Base-by-base conservation (phyloP, 306 rosid genomes). In the Psophocarpus tetragonolobus region DNA sequence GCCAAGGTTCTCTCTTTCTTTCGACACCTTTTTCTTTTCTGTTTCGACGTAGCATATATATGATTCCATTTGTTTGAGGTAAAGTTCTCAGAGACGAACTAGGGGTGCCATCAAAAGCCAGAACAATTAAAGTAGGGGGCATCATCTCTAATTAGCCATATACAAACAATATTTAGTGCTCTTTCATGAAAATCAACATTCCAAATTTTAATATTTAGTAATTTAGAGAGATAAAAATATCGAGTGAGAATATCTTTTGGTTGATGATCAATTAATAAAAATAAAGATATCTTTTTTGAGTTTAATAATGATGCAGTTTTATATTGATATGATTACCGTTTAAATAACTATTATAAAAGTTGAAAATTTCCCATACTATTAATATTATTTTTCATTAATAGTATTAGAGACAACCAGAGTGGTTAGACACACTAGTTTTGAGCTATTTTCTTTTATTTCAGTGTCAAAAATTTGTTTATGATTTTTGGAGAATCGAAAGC, bases 41-140 rank as follows among this genome's bases (percentile, higher is more conserved):
- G 81, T 56, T 78, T 82, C 74, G 74, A 70, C 63, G 68, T 75
- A 79, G 86, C 67, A 85, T 82, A 74, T 75, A 85, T 82, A 74
- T 75, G 88, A 85, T 85, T 82, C 88, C 50, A 56, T 50, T 74
- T 74, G 82, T 81, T 81, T 65, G 41, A 23, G 71, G 30, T 39
- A 74, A 26, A 72, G 57, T 32, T 58, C 20, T 38, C 6, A 47
- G 17, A 14, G 29, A 36, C 4, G 32, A 48, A 33, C 2, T 24
- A 50, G 57, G 54, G 68, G 56, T 71, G 80, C 18, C 47, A 38
- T 65, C 58, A 51, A 81, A 67, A 39, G 64, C 44, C 42, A 62
- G 44, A 69, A 63, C 42, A 60, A 51, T 18, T 17, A 36, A 60
- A 73, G 73, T 73, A 77, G 82, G 80, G 82, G 77, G n/a, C 27